Base-by-base conservation (phyloP, 2,329 filamentous ascomycete species). In the Ophiocordyceps polyrhachis-furcata region DNA sequence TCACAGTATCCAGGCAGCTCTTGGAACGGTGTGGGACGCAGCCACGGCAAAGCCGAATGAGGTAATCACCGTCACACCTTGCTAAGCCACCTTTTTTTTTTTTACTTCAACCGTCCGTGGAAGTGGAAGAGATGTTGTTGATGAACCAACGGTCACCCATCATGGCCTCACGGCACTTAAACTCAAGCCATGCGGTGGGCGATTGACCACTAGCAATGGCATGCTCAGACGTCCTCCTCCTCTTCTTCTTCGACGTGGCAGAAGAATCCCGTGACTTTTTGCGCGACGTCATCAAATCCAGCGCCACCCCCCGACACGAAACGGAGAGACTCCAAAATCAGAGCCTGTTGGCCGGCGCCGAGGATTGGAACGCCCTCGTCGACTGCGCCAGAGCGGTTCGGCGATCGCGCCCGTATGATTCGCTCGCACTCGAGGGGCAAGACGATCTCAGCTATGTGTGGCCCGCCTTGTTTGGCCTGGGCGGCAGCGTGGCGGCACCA, bases 281-380 rank as follows among this genome's bases (percentile, higher is more conserved):
- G 17, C 50, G 53, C 40, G 50, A 56, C 44, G 44, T 62, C 35
- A 47, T 64, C 35, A 52, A 57, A 23, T 54, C 54, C 5, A 35
- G 49, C 15, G 45, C 44, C 19, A 51, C 53, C n/a, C 49, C 59
- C n/a, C 40, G 25, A 5, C 44, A 49, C 15, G 58, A 64, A 43
- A 47, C 48, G n/a, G 45, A 53, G 44, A 21, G 45, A 32, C 51
- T 64, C 29, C 48, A 58, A 23, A 46, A 56, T 40, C 45, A 55
- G 40, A 63, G 59, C 44, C 49, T 64, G 20, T 45, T 55, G 5
- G 60, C 58, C 35, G 55, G 56, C 13, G 54, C 56, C 19, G 52
- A 64, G 41, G 55, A 61, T 42, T 65, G 60, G 56, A 44, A 59
- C 17, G 51, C 53, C 44, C 45, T 59, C 47, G 50, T 64, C n/a